phyloP scores from a whole-genome alignment of 371 early-diverging fungal genomes.

The Smittium mucronatum region DNA sequence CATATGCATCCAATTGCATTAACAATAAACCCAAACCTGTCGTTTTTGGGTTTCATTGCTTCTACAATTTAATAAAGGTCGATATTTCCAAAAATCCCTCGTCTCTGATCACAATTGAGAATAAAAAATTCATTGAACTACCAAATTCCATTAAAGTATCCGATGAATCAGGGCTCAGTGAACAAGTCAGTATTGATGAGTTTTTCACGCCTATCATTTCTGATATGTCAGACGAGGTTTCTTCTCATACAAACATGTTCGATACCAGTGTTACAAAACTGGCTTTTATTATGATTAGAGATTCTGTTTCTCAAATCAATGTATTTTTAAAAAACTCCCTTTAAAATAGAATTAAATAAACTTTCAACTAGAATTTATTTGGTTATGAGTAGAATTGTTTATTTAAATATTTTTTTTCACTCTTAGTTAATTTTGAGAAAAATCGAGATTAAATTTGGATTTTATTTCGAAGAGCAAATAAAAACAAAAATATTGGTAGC shows the following conservation, averaged over 20 bases:
- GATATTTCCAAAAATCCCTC: neutral
- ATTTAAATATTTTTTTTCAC: too few relatives aligned
- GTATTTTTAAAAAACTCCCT: slow-evolving; percentile 1
- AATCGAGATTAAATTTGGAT: too few relatives aligned
- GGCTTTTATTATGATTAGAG: neutral
- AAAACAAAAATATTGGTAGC: too few relatives aligned
- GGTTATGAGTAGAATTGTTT: too few relatives aligned
- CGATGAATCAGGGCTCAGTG: neutral
- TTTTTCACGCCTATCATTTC: neutral
- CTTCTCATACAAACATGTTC: slow-evolving; percentile 9
- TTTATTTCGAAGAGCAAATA: too few relatives aligned
- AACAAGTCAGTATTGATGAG: neutral
- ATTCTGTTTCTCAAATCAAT: neutral
- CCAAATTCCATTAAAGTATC: neutral
- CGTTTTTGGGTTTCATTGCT: slow-evolving; percentile 5
- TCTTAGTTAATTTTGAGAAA: too few relatives aligned
- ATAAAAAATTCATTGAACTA: neutral
- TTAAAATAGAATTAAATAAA: neutral
- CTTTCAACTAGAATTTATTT: too few relatives aligned
- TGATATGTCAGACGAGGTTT: neutral
- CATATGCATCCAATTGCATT: neutral
- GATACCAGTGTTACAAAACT: neutral
- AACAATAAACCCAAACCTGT: neutral
- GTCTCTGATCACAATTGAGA: neutral
- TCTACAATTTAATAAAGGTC: slow-evolving; percentile 2